Conservation (phyloP, 2,329 filamentous ascomycete species). For the Curvularia sp. region DNA sequence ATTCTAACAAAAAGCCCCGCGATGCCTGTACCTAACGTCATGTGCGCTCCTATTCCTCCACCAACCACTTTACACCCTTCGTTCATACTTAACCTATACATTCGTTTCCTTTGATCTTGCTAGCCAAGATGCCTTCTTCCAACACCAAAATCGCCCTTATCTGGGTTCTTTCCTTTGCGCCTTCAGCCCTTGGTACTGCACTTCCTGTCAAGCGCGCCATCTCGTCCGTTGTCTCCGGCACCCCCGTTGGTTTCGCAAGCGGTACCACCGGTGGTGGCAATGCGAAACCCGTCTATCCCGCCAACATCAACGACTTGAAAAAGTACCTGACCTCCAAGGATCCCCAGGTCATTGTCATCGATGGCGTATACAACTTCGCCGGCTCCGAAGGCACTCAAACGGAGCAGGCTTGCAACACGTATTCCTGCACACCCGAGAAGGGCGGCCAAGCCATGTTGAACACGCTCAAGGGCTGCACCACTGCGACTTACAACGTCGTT, state of each 20-base stretch:
- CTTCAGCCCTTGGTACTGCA: background rate
- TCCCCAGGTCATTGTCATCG: background rate
- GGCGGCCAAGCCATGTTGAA: background rate
- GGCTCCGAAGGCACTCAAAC: background rate
- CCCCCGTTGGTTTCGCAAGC: background rate
- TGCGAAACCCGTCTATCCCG: background rate
- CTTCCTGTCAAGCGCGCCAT: background rate
- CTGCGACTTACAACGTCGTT: background rate
- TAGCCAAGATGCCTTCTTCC: background rate
- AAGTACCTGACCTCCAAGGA: background rate
- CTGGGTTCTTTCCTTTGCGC: background rate
- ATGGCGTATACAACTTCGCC: background rate
- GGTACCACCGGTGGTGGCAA: background rate
- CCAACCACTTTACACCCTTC: background rate
- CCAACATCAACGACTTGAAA: background rate
- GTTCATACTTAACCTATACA: background rate
- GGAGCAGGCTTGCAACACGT: background rate
- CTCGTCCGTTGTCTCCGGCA: background rate
- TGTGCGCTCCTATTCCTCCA: background rate
- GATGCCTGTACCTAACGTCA: background rate
- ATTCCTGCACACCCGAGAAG: background rate
- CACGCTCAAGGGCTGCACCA: background rate
- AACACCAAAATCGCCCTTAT: background rate
- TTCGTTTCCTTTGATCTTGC: background rate
- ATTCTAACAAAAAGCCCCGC: background rate